Evolutionary conservation across 2,329 filamentous ascomycete genomes (phyloP), one percentile per base, ranked within the genome.

Genomic region (Iodosphaeria phyllophila): DNA sequence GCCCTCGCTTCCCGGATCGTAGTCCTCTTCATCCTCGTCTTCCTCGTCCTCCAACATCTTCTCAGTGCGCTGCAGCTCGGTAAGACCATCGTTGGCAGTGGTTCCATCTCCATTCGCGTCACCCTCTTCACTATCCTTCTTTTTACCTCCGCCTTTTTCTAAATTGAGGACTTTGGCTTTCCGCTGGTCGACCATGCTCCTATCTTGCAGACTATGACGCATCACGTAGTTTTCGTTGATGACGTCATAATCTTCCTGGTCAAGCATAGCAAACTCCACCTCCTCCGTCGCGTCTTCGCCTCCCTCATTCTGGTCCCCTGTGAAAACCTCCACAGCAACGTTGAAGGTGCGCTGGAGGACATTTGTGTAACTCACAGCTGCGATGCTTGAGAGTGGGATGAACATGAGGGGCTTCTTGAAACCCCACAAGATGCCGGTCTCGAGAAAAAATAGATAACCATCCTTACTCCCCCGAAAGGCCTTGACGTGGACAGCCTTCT

Each of bases 401-500:
- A 74, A 75, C 13, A 73, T 47, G 3, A 76, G 43, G 1, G 72
- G 72, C 44, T 76, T 77, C 47, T 74, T 75, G 52, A 72, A 77
- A 1, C 58, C 70, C 68, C 70, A 77, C 6, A 77, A 42, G 27
- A 77, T 74, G 9, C 72, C 72, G 14, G 56, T 68, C 16, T 68
- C 60, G 10, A 77, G 48, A 40, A 76, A 74, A 39, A 74, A 76
- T 1, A 76, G 50, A 34, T 61, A 74, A 1, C 71, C 72, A 30
- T 77, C 72, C 42, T 76, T 77, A 29, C 61, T 70, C 12, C 72
- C 72, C 22, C 71, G 56, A 46, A 74, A 74, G 2, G 62, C 71
- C 36, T 64, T 68, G 22, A 76, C 61, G 35, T 74, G 68, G 11
- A 74, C 69, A 0, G 70, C 68, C 37, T 60, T 64, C 33, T 76